Conservation (phyloP, 352 stramenopile species). For the Globisporangium mamillatum region DNA sequence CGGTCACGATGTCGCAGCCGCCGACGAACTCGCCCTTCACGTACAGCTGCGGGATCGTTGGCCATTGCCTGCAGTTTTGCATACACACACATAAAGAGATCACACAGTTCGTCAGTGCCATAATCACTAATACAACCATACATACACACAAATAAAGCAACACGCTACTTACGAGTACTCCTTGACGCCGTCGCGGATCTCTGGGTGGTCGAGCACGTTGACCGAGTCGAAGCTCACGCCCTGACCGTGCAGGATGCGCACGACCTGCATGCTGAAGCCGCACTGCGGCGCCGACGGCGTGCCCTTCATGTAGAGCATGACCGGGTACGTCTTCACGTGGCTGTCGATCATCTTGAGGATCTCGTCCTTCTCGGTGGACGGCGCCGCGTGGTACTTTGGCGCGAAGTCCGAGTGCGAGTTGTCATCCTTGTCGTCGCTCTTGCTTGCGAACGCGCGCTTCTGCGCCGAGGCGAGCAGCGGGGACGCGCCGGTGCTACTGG, state of each 20-base stretch:
- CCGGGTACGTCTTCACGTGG: slow-evolving; percentile 87
- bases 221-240: slow-evolving; percentile 96
- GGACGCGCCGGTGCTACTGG: slow-evolving; percentile 4
- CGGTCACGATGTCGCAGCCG: slow-evolving; percentile 98
- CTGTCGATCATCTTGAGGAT: slow-evolving; percentile 90
- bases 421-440: slow-evolving; percentile 29
- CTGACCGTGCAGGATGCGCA: slow-evolving; percentile 92
- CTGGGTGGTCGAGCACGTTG: slow-evolving; percentile 98
- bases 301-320: slow-evolving; percentile 99
- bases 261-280: slow-evolving; percentile 96
- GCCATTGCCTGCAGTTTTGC: slow-evolving; percentile 81
- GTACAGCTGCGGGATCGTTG: slow-evolving; percentile 98
- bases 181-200: slow-evolving; percentile 98
- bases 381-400: slow-evolving; percentile 82
- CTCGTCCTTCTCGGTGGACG: slow-evolving; percentile 85
- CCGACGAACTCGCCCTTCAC: slow-evolving; percentile 99
- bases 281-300: slow-evolving; percentile 96
- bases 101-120: background rate
- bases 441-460: slow-evolving; percentile 41
- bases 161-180: slow-evolving; percentile 91
- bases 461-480: slow-evolving; percentile 5
- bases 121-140: background rate
- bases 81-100: slow-evolving; percentile 1
- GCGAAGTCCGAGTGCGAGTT: slow-evolving; percentile 89
- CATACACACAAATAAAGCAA: background rate